Percentiles rank a stretch among this genome's conserved stretches.
These are phyloP conservation scores for Ceratocystiopsis brevicomis DNA, from an alignment of 2,329 filamentous ascomycete species.

Conservation along the genomic window DNA sequence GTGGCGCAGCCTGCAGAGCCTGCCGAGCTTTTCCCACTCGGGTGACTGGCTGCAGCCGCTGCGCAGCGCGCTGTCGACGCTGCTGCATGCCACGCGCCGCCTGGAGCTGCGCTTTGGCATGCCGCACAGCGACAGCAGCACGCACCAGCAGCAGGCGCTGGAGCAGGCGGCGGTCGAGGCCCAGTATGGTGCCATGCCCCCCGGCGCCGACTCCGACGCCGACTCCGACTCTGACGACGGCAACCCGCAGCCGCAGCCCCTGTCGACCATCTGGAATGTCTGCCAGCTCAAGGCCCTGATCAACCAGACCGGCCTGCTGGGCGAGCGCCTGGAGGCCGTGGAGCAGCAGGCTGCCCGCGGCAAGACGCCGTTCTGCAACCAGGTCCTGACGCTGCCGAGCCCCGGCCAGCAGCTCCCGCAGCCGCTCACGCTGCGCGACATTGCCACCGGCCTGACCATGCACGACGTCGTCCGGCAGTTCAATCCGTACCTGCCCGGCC, in stretches of 20 bases:
- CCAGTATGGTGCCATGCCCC: neutral
- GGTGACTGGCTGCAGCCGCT: slow-evolving; percentile 1
- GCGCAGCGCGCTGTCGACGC: neutral
- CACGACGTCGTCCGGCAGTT: neutral
- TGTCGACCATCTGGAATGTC: neutral
- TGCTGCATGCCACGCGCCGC: neutral
- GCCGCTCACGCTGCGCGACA: neutral
- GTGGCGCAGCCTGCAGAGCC: neutral
- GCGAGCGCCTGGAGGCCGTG: neutral
- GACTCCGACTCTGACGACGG: neutral
- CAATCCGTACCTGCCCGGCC: too few species aligned
- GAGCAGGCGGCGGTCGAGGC: neutral
- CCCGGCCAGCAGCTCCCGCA: too few species aligned
- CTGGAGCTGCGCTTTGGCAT: slow-evolving; percentile 3
- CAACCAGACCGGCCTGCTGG: neutral
- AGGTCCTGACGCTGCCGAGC: neutral
- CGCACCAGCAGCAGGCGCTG: slow-evolving; percentile 1
- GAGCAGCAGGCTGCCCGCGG: neutral
- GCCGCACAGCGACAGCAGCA: neutral
- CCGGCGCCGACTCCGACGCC: neutral
- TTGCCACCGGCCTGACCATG: neutral
- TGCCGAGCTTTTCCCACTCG: neutral
- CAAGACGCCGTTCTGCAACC: neutral
- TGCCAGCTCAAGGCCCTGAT: neutral
- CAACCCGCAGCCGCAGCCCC: neutral